Conservation (phyloP, 2,329 filamentous ascomycete genomes). For the Aspergillus oerlinghausenensis region DNA sequence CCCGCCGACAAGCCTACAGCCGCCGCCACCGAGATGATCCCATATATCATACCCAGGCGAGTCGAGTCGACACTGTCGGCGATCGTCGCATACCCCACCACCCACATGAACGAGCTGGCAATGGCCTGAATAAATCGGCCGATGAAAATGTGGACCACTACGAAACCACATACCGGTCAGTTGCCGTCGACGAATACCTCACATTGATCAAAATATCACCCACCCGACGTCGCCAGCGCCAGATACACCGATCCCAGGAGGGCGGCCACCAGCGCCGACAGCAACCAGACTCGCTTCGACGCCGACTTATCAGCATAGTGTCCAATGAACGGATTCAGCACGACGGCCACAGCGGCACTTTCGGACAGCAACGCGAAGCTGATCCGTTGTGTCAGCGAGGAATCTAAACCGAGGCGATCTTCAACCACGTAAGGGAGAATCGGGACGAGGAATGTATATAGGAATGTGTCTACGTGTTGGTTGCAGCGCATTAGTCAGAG, state of each 20-base stretch:
- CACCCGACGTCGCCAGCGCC: constrained; percentile 21
- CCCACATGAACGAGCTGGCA: constrained; percentile 23
- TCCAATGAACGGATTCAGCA: constrained; percentile 21
- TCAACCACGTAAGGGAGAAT: constrained; percentile 27
- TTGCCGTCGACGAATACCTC: not conserved
- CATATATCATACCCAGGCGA: constrained; percentile 22
- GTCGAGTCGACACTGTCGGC: constrained; percentile 22
- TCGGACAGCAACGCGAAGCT: constrained; percentile 23
- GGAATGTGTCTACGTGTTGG: constrained; percentile 20
- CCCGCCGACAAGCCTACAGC: constrained; percentile 23
- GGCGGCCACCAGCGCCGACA: constrained; percentile 16
- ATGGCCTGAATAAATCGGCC: constrained; percentile 26
- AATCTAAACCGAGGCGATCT: constrained; percentile 21
- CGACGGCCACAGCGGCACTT: constrained; percentile 19
- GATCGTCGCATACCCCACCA: constrained; percentile 25
- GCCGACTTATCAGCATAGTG: constrained; percentile 17
- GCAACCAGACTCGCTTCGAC: constrained; percentile 16
- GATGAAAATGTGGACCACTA: constrained; percentile 19
- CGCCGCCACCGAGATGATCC: constrained; percentile 21
- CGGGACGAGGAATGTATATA: constrained; percentile 28
- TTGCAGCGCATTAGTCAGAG: not conserved
- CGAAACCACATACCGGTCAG: not conserved
- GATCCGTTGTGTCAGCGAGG: constrained; percentile 19
- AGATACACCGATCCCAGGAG: constrained; percentile 19
- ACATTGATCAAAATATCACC: not conserved